phyloP scores from a whole-genome alignment of 768 basidiomycete genomes.

The Crepidotus variabilis region DNA sequence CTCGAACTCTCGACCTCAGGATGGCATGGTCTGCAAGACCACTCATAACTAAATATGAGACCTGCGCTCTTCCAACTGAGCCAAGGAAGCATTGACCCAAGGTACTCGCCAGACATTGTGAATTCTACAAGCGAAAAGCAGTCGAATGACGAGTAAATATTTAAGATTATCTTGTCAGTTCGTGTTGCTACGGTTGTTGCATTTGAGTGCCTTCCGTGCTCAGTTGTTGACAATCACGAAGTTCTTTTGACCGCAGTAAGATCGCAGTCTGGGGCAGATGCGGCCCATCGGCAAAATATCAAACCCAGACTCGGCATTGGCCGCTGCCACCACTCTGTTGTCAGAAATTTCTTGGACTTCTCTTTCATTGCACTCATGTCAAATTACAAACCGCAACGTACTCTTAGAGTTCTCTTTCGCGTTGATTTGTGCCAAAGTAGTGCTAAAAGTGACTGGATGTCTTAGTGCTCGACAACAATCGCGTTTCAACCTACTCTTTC shows the following conservation, averaged over 20 bases:
- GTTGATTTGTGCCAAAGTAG: slow-evolving; percentile 19
- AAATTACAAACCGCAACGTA: slow-evolving; percentile 16
- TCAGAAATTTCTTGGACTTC: slow-evolving; percentile 1
- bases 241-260: too few species aligned
- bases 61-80: not conserved
- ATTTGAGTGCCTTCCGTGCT: too few species aligned
- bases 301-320: not conserved
- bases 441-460: slow-evolving; percentile 18
- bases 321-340: not conserved
- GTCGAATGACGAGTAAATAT: too few species aligned
- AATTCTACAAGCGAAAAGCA: too few species aligned
- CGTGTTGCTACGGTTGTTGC: too few species aligned
- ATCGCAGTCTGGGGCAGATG: too few species aligned
- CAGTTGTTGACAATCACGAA: too few species aligned
- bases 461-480: slow-evolving; percentile 17
- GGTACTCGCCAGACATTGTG: not conserved
- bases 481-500: slow-evolving; percentile 9
- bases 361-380: slow-evolving; percentile 16
- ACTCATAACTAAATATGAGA: not conserved
- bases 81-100: not conserved
- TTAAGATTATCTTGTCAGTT: too few species aligned
- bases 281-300: too few species aligned
- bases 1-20: not conserved
- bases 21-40: not conserved
- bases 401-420: slow-evolving; percentile 2